Evolutionary conservation across 2,329 filamentous ascomycete genomes (phyloP), one percentile per base, ranked within the genome.

Genomic region (Pezicula rhizophila): DNA sequence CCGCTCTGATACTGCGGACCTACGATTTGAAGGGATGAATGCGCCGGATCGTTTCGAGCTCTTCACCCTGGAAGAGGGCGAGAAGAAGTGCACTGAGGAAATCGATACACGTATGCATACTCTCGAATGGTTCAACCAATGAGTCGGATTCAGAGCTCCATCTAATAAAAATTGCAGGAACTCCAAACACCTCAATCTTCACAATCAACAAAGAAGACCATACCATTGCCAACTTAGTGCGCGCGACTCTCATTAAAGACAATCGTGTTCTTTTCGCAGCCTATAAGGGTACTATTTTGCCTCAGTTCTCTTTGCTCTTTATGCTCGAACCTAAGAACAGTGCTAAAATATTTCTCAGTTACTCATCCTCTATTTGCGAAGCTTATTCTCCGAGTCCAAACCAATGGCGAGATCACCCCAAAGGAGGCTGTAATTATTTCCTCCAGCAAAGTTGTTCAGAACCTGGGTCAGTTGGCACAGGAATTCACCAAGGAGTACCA

Each of bases 121-220:
- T 37, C 46, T 42, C 11, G 17, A 34, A 15, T 28, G 10, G 12
- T 18, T 11, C 12, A 26, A 3, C 12, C 17, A 31, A 38, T 14
- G 15, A 28, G 43, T 15, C 14, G 47, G 11, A 33, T n/a, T n/a
- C 17, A 48, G 12, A 31, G 34, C 10, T 17, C 42, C 33, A 39
- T 47, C 18, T 46, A 41, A 15, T 43, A 52, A 17, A 50, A n/a
- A 8, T 35, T 18, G 42, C 28, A 93, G 90, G 89, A 64, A 90
- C 95, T 66, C 89, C 92, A 18, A 95, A 96, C 66, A 90, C 88
- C n/a, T 87, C 89, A 8, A 87, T 96, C 69, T 99, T 99, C 73
- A 83, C 89, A 51, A 84, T 99, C 70, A 89, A 89, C 70, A 97
- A 96, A 69, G 93, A 99, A 68, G 93, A 99, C 61, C 92, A 96